A percentile compares a stretch with the other conserved stretches of the same genome.
Evolutionary conservation across 768 basidiomycete genomes (phyloP).

Genomic region (Amyloporia xantha): DNA sequence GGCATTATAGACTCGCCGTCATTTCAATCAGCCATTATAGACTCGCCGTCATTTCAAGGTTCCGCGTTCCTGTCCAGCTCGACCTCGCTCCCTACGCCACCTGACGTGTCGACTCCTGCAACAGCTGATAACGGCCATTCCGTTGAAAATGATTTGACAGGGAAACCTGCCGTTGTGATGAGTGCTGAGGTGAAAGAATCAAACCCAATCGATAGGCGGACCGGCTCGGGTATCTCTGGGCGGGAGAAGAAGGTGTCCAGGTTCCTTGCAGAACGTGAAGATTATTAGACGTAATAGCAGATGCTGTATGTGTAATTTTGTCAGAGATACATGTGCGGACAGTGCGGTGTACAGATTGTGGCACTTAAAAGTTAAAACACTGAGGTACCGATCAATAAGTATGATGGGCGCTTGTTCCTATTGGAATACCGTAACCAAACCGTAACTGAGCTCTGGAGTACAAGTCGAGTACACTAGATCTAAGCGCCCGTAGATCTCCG

Average conservation of each 20-base stretch:
- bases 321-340: too few species aligned
- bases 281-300: too few species aligned
- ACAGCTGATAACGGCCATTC: background rate
- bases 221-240: background rate
- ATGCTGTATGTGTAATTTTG: too few species aligned
- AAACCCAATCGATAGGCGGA: slow-evolving; percentile 1
- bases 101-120: background rate
- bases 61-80: background rate
- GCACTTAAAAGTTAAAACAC: too few species aligned
- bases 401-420: too few species aligned
- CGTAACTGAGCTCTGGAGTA: too few species aligned
- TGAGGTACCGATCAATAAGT: too few species aligned
- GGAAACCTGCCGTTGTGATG: slow-evolving; percentile 15
- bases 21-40: slow-evolving; percentile 8
- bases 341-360: too few species aligned
- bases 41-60: slow-evolving; percentile 19
- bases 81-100: background rate
- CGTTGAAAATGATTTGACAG: background rate
- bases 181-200: slow-evolving; percentile 15
- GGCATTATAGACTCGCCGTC: slow-evolving; percentile 10
- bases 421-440: too few species aligned
- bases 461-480: too few species aligned
- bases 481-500: too few species aligned
- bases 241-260: slow-evolving; percentile 18
- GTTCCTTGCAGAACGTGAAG: slow-evolving; percentile 22